Base-by-base conservation (phyloP, 257 asterid genomes). In the Paraleonurus japonicus region DNA sequence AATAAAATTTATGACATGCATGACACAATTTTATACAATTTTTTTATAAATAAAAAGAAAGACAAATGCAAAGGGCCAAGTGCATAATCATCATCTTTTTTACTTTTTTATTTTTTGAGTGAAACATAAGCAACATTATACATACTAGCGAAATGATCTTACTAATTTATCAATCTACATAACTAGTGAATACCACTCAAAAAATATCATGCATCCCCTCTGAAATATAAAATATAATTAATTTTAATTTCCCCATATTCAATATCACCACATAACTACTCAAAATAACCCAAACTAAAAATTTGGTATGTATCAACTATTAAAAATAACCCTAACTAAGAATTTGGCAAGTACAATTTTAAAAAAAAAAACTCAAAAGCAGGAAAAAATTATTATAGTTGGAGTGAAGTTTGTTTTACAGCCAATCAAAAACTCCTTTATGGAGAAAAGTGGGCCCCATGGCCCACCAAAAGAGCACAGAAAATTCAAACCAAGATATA, bases 371-470 rank as follows among this genome's bases (percentile, higher is more conserved):
- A 72, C 48, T 70, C 33, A 71, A 67, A 80, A 72, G 73, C 69
- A 80, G 60, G 26, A 72, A 72, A 48, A 41, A 66, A 76, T 62
- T 72, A 80, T 80, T 72, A 72, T 65, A 68, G 63, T 33, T 62
- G 64, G 74, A 69, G 57, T 55, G 79, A 76, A 73, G 65, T 62
- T 68, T 73, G 66, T 41, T 69, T 80, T 80, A 68, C 69, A 72
- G 73, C 76, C 73, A 64, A 67, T 61, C 28, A 53, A 55, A 28
- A 68, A 53, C 32, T 73, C 58, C 79, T 75, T 80, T 80, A 62
- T 61, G 26, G 70, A 77, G 45, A 64, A 67, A 66, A 65, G 51
- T 58, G 77, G 83, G 73, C 33, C 76, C 70, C 69, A 27, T 30
- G 39, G 27, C 43, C 65, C 75, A 54, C 70, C 65, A 33, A 11